A percentile compares a stretch with the other conserved stretches of the same genome.
Conservation (phyloP, 805 yeast species). For the Sporopachydermia lactativora region DNA sequence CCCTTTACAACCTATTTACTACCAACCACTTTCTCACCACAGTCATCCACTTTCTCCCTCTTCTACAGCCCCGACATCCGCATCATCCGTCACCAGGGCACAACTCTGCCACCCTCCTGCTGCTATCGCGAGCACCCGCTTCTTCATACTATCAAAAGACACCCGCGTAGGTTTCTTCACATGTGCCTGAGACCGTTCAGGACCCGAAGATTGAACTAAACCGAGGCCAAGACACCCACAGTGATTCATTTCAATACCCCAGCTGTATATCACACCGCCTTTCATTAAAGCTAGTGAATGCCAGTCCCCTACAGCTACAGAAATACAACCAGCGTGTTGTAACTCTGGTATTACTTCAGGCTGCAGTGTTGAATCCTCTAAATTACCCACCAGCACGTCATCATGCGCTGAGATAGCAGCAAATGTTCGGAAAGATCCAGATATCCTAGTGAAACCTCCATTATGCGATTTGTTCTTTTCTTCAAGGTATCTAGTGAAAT, state of each 20-base stretch:
- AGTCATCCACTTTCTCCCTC: neutral
- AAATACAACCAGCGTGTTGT: constrained; percentile 33
- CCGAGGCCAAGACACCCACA: constrained; percentile 72
- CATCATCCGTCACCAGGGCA: constrained; percentile 37
- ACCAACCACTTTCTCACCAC: too few relatives aligned
- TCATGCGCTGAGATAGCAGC: constrained; percentile 42
- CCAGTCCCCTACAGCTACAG: constrained; percentile 58
- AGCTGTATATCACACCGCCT: constrained; percentile 41
- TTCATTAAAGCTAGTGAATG: constrained; percentile 50
- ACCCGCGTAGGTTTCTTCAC: constrained; percentile 28
- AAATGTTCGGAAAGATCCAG: constrained; percentile 40
- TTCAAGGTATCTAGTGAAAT: constrained; percentile 21
- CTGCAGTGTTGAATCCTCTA: constrained; percentile 10
- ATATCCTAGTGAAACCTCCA: constrained; percentile 31
- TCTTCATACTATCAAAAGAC: constrained; percentile 13
- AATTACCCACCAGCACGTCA: constrained; percentile 28
- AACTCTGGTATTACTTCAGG: constrained; percentile 27
- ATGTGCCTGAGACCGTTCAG: constrained; percentile 8
- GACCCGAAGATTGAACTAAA: constrained; percentile 6
- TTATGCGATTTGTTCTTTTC: constrained; percentile 9
- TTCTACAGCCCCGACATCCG: neutral
- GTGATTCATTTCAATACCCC: constrained; percentile 51
- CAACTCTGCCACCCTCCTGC: constrained; percentile 79
- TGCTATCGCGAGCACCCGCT: constrained; percentile 39
- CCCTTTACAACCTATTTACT: too few relatives aligned